phyloP scores from a whole-genome alignment of 2,329 filamentous ascomycete genomes.

The Neofusicoccum ribis region DNA sequence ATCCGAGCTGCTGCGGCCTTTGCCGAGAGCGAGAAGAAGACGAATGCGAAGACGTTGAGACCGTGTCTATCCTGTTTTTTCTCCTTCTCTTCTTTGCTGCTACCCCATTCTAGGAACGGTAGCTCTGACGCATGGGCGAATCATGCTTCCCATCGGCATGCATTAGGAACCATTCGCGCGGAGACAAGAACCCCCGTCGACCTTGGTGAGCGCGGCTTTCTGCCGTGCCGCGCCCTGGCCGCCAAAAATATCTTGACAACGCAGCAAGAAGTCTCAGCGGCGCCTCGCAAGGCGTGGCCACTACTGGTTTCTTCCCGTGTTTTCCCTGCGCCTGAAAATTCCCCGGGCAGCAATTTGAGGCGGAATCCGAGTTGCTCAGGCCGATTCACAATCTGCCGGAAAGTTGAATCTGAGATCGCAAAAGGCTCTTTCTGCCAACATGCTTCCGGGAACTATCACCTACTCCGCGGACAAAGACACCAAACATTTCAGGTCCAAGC shows the following conservation, averaged over 20 bases:
- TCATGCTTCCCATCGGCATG: background rate
- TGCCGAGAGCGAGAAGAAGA: background rate
- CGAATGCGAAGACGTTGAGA: background rate
- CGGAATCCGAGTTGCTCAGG: no score
- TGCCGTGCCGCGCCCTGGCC: background rate
- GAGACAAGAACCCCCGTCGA: background rate
- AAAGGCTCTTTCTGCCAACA: no score
- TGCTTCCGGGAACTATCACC: no score
- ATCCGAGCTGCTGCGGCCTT: background rate
- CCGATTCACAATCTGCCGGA: no score
- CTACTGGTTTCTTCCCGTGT: no score
- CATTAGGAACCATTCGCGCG: background rate
- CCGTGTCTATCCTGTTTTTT: background rate
- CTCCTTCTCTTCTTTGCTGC: background rate
- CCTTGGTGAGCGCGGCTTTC: background rate
- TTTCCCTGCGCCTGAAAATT: no score
- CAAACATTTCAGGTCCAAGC: no score
- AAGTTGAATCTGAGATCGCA: no score
- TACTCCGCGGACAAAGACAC: no score
- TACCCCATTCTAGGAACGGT: background rate
- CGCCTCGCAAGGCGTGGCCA: no score
- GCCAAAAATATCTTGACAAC: background rate
- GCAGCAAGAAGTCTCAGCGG: background rate
- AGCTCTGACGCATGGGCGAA: background rate
- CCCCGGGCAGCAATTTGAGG: no score